These are phyloP conservation scores for Amanita thiersii DNA, from an alignment of 768 basidiomycete genomes.

Conservation along the genomic window DNA sequence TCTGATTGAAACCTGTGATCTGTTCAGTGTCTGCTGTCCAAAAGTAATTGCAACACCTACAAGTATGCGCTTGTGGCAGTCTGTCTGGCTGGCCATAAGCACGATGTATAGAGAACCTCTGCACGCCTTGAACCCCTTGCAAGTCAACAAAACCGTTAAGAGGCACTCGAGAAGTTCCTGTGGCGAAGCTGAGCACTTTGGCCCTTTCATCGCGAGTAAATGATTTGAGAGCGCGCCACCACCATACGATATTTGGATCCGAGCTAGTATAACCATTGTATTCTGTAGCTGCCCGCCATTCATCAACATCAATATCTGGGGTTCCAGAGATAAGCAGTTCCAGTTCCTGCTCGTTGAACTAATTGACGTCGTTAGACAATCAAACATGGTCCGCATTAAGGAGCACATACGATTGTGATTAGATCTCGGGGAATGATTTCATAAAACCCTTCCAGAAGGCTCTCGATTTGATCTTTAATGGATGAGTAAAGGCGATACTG, in stretches of 20 bases:
- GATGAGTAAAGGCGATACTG: conserved; percentile 90
- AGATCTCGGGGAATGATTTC: conserved; percentile 97
- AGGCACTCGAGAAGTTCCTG: conserved; percentile 87
- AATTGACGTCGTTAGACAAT: conserved; percentile 9
- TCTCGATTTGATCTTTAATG: conserved; percentile 93
- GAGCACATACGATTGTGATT: conserved; percentile 71
- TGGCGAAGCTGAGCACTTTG: conserved; percentile 95
- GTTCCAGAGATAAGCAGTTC: conserved; percentile 94
- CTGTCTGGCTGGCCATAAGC: conserved; percentile 84
- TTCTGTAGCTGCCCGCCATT: conserved; percentile 90
- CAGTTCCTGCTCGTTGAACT: conserved; percentile 94
- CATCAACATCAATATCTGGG: conserved; percentile 98
- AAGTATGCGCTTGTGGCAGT: conserved; percentile 86
- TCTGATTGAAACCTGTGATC: conserved; percentile 79
- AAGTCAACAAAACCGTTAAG: conserved; percentile 91
- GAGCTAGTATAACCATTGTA: conserved; percentile 83
- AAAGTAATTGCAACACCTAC: conserved; percentile 32
- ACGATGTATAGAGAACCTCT: conserved; percentile 92
- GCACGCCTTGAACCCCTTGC: conserved; percentile 91
- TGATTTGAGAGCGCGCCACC: conserved; percentile 97
- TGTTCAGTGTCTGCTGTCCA: conserved; percentile 11
- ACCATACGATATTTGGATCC: conserved; percentile 97
- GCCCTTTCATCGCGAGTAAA: conserved; percentile 96
- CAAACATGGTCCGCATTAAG: conserved; percentile 5
- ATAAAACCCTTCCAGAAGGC: conserved; percentile 85